Conservation (phyloP, 352 stramenopile genomes). For the Phytopythium helicoides region DNA sequence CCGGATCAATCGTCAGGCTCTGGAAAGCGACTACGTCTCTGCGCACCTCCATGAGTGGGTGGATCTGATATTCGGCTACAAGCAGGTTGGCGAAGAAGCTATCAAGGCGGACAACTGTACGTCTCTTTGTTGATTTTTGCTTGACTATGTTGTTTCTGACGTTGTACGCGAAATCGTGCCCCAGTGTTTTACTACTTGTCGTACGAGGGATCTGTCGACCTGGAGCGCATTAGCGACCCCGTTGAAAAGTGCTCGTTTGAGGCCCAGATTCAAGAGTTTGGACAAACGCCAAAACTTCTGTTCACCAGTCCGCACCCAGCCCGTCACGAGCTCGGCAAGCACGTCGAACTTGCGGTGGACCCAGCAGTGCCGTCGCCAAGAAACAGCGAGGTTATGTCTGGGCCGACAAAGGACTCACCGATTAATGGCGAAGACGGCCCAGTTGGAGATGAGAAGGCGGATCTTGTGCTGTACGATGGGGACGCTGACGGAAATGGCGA, state of each 20-base stretch:
- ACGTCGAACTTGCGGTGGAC: slow-evolving; percentile 45
- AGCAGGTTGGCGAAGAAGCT: slow-evolving; percentile 70
- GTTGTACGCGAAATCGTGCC: too few relatives aligned
- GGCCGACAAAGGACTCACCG: slow-evolving; percentile 9
- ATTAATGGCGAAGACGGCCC: slow-evolving; percentile 11
- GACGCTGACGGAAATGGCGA: slow-evolving; percentile 21
- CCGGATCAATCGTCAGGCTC: slow-evolving; percentile 57
- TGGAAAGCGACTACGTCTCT: slow-evolving; percentile 79
- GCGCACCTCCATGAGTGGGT: slow-evolving; percentile 80
- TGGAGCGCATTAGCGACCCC: slow-evolving; percentile 85
- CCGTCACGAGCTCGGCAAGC: slow-evolving; percentile 52
- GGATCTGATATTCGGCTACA: slow-evolving; percentile 82
- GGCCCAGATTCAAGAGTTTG: slow-evolving; percentile 92
- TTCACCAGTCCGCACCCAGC: slow-evolving; percentile 72
- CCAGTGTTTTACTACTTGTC: slow-evolving; percentile 89
- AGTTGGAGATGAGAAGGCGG: slow-evolving; percentile 11
- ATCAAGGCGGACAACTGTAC: slow-evolving; percentile 78
- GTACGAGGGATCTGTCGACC: slow-evolving; percentile 84
- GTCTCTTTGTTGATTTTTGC: too few relatives aligned
- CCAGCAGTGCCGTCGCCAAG: slow-evolving; percentile 43
- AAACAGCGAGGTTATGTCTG: slow-evolving; percentile 18
- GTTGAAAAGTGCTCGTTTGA: slow-evolving; percentile 94
- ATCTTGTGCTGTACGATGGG: slow-evolving; percentile 16
- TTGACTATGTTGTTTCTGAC: too few relatives aligned
- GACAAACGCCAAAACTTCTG: slow-evolving; percentile 83